phyloP scores from a whole-genome alignment of 2,329 filamentous ascomycete species.

The Penicillium oxalicum region DNA sequence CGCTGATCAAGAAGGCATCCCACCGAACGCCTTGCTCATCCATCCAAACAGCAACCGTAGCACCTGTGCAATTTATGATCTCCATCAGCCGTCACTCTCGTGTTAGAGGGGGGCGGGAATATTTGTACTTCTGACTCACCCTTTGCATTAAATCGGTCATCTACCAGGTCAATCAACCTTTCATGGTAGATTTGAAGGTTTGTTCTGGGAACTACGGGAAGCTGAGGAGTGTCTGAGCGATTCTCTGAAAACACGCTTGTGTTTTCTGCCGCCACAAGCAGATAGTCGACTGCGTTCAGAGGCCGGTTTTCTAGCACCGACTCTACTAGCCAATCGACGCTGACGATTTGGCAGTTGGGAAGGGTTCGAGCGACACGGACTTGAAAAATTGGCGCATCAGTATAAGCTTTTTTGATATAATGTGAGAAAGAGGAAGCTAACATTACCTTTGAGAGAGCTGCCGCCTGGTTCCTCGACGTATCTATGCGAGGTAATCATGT shows the following conservation, averaged over 20 bases:
- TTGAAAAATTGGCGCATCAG: not conserved
- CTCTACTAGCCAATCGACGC: constrained; percentile 51
- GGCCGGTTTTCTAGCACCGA: not conserved
- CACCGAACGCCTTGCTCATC: constrained; percentile 6
- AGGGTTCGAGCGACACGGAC: constrained; percentile 29
- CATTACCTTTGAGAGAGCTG: not conserved
- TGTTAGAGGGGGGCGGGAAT: no score
- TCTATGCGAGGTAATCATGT: constrained; percentile 27
- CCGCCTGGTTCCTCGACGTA: constrained; percentile 7
- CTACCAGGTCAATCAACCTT: not conserved
- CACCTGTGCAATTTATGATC: not conserved
- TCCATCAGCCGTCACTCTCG: no score
- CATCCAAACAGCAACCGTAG: constrained; percentile 4
- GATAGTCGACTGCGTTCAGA: not conserved
- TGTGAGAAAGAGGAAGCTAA: no score
- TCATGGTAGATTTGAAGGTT: not conserved
- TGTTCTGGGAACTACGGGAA: not conserved
- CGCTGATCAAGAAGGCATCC: constrained; percentile 11
- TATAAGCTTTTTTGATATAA: not conserved
- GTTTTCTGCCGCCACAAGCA: not conserved
- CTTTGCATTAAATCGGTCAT: not conserved
- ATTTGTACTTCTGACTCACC: not conserved
- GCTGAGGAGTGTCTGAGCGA: no score
- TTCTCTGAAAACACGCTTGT: not conserved
- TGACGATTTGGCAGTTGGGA: constrained; percentile 49